phyloP scores from a whole-genome alignment of 306 rosid genomes.

The Trifolium fragiferum region DNA sequence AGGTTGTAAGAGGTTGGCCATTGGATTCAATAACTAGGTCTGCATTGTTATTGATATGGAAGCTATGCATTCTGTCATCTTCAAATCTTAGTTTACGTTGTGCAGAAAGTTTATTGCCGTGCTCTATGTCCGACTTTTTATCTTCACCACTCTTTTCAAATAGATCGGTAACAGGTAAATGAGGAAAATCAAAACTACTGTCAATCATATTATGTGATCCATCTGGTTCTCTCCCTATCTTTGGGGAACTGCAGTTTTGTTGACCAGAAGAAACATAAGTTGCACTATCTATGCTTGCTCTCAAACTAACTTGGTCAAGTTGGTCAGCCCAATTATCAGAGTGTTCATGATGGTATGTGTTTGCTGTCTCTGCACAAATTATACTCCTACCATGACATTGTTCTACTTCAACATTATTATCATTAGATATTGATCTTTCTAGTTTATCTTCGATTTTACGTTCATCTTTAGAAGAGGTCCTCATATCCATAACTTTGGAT shows the following conservation, averaged over 20 bases:
- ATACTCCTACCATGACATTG: constrained; percentile 51
- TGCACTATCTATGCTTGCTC: constrained; percentile 63
- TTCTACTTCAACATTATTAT: constrained; percentile 54
- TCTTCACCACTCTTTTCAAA: constrained; percentile 61
- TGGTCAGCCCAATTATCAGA: constrained; percentile 63
- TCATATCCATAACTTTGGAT: constrained; percentile 92
- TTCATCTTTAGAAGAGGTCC: constrained; percentile 71
- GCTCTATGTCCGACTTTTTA: constrained; percentile 46
- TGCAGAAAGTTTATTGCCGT: constrained; percentile 44
- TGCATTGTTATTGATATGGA: constrained; percentile 70
- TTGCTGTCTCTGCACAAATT: constrained; percentile 55
- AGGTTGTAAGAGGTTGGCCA: constrained; percentile 50
- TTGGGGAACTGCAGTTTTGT: constrained; percentile 53
- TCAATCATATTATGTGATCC: constrained; percentile 53
- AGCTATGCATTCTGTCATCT: constrained; percentile 73
- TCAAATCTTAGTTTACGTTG: constrained; percentile 54
- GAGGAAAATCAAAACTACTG: constrained; percentile 70
- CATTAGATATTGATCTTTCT: constrained; percentile 59
- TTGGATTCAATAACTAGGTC: constrained; percentile 75
- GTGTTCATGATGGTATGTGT: constrained; percentile 55
- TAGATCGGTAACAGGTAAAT: constrained; percentile 66
- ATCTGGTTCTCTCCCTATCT: constrained; percentile 57
- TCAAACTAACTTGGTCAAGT: constrained; percentile 56
- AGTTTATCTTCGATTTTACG: constrained; percentile 46
- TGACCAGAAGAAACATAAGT: constrained; percentile 55